Evolutionary conservation across 2,329 filamentous ascomycete genomes (phyloP), one percentile per base, ranked within the genome.

Genomic region (Fusarium temperatum): DNA sequence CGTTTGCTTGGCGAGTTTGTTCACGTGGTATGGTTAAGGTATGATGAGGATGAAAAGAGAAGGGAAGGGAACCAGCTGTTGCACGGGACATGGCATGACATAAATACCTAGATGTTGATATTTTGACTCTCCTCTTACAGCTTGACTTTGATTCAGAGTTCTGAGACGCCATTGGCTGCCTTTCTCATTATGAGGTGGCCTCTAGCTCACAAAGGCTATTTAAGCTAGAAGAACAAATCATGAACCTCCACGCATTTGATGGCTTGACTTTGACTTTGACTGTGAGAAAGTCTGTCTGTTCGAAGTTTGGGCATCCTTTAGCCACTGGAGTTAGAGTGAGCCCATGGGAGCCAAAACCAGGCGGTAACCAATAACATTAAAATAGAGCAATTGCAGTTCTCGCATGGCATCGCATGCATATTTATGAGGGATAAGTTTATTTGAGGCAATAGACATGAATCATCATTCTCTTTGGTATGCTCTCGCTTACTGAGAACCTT

Each of bases 331-430:
- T 17, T 0, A 5, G 6, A 15, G 3, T 35, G 9, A 24, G 50
- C 4, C 17, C 14, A 10, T 36, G 13, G 8, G 15, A 26, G n/a
- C 8, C 8, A 14, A 15, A 53, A 5, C 12, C 12, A 26, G n/a
- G n/a, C 13, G 50, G 17, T 14, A 15, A 1, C 50, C 50, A 53
- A 36, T 11, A 11, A 22, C 1, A 17, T 35, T 11, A 8, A 15
- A 24, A 11, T 6, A 0, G 9, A 8, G 18, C 6, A 6, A 15
- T 20, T 11, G 20, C 2, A 15, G 17, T 35, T 35, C 12, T 4
- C 9, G 15, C 30, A 35, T 24, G 2, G 12, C 30, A 10, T 3
- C 15, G 12, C 30, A 51, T 14, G 8, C 8, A 3, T 8, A 8
- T 5, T 15, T 4, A 9, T 14, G 13, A 26, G 12, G 12, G 30